A percentile compares a stretch with the other conserved stretches of the same genome.
These are phyloP conservation scores for Pyronema omphalodes DNA, from an alignment of 495 filamentous ascomycete species.

Conservation along the genomic window DNA sequence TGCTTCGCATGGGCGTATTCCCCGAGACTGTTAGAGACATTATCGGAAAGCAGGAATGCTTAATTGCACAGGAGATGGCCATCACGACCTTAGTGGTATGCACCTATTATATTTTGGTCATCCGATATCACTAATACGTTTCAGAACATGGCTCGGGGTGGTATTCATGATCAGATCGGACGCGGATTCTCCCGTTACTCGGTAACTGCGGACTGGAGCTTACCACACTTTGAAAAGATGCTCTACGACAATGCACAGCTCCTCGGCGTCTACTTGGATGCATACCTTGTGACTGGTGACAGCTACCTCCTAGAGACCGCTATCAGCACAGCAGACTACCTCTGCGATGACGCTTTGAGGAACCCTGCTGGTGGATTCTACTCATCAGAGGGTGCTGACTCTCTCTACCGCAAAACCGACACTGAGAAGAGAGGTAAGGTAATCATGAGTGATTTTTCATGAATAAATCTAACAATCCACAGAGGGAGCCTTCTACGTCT, in stretches of 20 bases:
- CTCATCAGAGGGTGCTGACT: conserved; percentile 85
- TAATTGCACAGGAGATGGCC: conserved; percentile 61
- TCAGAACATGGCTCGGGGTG: conserved; percentile 58
- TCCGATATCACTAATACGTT: background rate
- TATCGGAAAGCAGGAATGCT: conserved; percentile 64
- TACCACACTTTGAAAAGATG: conserved; percentile 99
- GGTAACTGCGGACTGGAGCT: conserved; percentile 72
- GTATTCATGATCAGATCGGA: conserved; percentile 83
- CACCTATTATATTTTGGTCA: background rate
- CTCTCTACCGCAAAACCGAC: conserved; percentile 54
- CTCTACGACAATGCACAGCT: conserved; percentile 87
- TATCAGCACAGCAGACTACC: conserved; percentile 67
- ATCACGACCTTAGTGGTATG: conserved; percentile 45
- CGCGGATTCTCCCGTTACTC: conserved; percentile 82
- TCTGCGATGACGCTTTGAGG: conserved; percentile 49
- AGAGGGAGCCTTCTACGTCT: conserved; percentile 91
- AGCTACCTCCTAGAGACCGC: conserved; percentile 61
- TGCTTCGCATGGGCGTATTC: conserved; percentile 58
- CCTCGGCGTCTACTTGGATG: conserved; percentile 71
- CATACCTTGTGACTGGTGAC: conserved; percentile 53
- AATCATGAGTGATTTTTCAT: background rate
- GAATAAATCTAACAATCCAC: background rate
- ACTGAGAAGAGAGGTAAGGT: conserved; percentile 46
- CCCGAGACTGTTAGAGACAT: conserved; percentile 59
- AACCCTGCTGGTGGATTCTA: conserved; percentile 58